phyloP scores from a whole-genome alignment of 179 eudicot genomes.

The Silene vulgaris region DNA sequence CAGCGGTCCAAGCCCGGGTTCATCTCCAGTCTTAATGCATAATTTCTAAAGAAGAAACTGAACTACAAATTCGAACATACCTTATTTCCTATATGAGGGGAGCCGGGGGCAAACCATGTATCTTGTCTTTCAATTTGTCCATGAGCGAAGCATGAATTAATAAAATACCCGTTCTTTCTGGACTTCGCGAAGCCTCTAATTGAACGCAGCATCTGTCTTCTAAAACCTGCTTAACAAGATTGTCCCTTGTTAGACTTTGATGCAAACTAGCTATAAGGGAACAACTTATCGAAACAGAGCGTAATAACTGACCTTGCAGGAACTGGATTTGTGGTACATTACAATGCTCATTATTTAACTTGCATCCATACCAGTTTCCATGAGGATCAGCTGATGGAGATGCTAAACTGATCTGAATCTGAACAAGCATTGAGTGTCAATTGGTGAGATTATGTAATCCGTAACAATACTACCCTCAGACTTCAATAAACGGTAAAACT shows the following conservation, averaged over 20 bases:
- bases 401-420: slow-evolving; percentile 74
- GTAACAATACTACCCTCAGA: no score
- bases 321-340: slow-evolving; percentile 60
- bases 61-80: slow-evolving; percentile 15
- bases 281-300: neutral
- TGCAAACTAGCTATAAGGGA: neutral
- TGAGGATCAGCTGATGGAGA: slow-evolving; percentile 65
- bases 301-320: slow-evolving; percentile 48
- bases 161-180: slow-evolving; percentile 63
- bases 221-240: slow-evolving; percentile 46
- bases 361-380: slow-evolving; percentile 66
- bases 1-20: no score
- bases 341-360: slow-evolving; percentile 49
- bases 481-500: no score
- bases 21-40: neutral
- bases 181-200: slow-evolving; percentile 44
- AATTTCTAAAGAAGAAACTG: no score
- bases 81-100: slow-evolving; percentile 47
- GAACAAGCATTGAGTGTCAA: slow-evolving; percentile 8
- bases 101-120: slow-evolving; percentile 65
- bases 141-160: slow-evolving; percentile 90
- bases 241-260: neutral
- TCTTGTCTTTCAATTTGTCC: slow-evolving; percentile 87
- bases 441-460: neutral
- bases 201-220: slow-evolving; percentile 62